Evolutionary conservation across 2,329 filamentous ascomycete species (phyloP).

Genomic region (Pseudogymnoascus sp.): DNA sequence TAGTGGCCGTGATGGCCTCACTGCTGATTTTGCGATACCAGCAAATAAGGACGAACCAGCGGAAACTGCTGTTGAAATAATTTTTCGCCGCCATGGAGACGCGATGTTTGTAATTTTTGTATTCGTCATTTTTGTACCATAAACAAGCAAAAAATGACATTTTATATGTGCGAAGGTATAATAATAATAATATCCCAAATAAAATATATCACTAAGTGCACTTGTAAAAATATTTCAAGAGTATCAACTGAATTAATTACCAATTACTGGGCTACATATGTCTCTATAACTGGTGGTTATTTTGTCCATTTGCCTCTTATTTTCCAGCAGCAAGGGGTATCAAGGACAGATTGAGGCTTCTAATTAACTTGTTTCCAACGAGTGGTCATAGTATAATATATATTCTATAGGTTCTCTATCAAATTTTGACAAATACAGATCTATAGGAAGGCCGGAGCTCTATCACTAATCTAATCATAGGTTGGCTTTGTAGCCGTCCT

Average conservation of each 20-base stretch:
- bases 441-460: background rate
- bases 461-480: background rate
- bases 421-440: background rate
- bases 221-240: background rate
- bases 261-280: background rate
- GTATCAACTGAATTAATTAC: background rate
- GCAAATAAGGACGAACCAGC: background rate
- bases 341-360: background rate
- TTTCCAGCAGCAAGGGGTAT: background rate
- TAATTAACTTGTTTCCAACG: background rate
- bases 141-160: background rate
- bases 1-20: background rate
- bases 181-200: background rate
- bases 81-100: background rate
- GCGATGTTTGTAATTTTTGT: background rate
- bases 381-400: background rate
- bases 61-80: background rate
- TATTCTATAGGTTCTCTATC: background rate
- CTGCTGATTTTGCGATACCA: background rate
- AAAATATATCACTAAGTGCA: background rate
- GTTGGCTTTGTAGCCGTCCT: conserved; percentile 2
- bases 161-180: background rate
- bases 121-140: background rate
- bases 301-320: background rate
- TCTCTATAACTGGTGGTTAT: background rate